Base-by-base conservation (phyloP, 2,329 filamentous ascomycete genomes). In the Xylaria sp. region DNA sequence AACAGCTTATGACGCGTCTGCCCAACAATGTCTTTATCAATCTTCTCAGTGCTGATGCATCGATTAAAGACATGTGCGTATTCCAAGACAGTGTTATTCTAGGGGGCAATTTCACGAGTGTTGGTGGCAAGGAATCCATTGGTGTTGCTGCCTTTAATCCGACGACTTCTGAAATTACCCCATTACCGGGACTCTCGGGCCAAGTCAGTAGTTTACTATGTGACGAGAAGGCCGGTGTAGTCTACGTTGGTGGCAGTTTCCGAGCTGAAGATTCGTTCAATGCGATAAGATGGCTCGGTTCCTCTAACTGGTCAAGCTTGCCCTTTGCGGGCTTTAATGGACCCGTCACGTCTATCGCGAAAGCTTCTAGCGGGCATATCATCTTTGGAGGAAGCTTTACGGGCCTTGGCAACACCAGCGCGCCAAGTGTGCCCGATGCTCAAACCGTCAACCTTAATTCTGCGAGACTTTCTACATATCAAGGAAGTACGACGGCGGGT, bases 261-360 rank as follows among this genome's bases (percentile, higher is more conserved):
- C 90, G 88, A 65, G 90, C 90, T 51, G 87, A 84, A 46, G 93
- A 96, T 77, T 96, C 94, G 7, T 93, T 91, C 32, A 98, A 99
- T 79, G 97, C 95, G 6, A 91, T 98, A 74, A 88, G 92, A 13
- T 98, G 94, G 94, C 85, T 87, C 28, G 84, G 84, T 32, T 87
- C 84, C 10, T 83, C 89, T 37, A 89, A 88, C 58, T 98, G 93
- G 91, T 88, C 87, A 23, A 92, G 93, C 76, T 83, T 99, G 66
- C 92, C 95, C 2, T 99, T 99, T 83, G 90, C 90, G 50, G 97
- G 97, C 25, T 97, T 99, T 82, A 98, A 98, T 81, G 94, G 94
- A 32, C 93, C 93, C 1, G 94, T 99, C 61, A 89, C 89, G 71
- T 92, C 94, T 46, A 98, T 99, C 74, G 87, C 90, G 60, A 94